Percentiles rank a stretch among this genome's conserved stretches.
Conservation (phyloP, 2,329 filamentous ascomycete species). For the Arthrocladium fulminans region DNA sequence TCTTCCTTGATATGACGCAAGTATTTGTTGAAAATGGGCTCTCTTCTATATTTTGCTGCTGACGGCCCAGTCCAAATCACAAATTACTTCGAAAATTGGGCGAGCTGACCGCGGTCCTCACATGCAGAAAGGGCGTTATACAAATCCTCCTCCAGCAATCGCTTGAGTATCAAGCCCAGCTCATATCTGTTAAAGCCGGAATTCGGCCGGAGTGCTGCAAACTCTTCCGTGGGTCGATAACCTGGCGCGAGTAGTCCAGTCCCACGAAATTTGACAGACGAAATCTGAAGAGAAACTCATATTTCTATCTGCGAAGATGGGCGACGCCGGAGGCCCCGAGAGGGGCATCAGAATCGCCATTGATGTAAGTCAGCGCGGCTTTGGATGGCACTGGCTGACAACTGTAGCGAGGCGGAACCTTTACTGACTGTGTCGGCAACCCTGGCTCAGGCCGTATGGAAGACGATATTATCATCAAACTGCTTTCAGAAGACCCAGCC, state of each 20-base stretch:
- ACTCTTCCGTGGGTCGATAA: too few relatives aligned
- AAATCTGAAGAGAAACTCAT: not conserved
- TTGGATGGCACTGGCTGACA: conserved; percentile 11
- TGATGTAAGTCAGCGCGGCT: conserved; percentile 24
- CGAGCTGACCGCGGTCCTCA: not conserved
- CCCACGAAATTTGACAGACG: too few relatives aligned
- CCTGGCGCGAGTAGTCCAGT: too few relatives aligned
- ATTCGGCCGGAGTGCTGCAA: not conserved
- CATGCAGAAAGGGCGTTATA: not conserved
- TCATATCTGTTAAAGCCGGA: not conserved
- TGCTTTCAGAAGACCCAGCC: conserved; percentile 78
- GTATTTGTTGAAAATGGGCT: too few relatives aligned
- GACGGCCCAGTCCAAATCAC: too few relatives aligned
- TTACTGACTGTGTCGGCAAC: conserved; percentile 86
- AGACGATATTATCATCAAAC: conserved; percentile 74
- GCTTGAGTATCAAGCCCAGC: too few relatives aligned
- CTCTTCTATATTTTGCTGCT: too few relatives aligned
- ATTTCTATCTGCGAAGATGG: conserved; percentile 13
- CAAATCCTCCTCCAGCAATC: not conserved
- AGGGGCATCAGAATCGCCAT: conserved; percentile 31
- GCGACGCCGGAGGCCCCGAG: conserved; percentile 16
- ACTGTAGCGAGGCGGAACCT: conserved; percentile 67
- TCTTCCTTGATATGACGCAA: not conserved
- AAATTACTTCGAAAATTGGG: too few relatives aligned
- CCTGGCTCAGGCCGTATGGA: conserved; percentile 57